These are phyloP conservation scores for Dysphania ambrosioides DNA, from an alignment of 148 eudicot genomes.

Conservation along the genomic window DNA sequence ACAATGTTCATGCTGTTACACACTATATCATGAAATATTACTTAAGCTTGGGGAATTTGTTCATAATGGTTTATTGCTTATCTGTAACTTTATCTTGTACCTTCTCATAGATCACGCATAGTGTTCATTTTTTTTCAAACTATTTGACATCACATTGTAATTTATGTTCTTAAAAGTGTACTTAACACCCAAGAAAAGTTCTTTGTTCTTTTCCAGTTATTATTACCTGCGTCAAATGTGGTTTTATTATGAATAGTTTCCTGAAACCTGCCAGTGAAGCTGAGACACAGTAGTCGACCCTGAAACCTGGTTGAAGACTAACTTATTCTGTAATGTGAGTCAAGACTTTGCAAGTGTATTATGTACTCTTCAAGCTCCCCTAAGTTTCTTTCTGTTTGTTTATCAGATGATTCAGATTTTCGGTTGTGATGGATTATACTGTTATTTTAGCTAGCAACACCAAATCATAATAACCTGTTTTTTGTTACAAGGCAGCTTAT, in stretches of 20 bases:
- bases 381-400: neutral
- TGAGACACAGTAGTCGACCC: neutral
- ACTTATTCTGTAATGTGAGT: neutral
- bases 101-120: neutral
- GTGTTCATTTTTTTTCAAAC: too few relatives aligned
- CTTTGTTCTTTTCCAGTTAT: too few relatives aligned
- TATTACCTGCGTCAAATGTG: neutral
- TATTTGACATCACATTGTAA: neutral
- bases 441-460: neutral
- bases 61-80: neutral
- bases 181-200: too few relatives aligned
- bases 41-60: neutral
- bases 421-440: neutral
- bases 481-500: neutral
- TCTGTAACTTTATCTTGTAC: neutral
- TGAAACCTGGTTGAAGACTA: neutral
- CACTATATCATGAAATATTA: neutral
- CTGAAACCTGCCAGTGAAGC: neutral
- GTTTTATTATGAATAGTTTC: neutral
- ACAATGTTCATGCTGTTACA: neutral
- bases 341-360: too few relatives aligned
- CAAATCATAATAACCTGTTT: too few relatives aligned
- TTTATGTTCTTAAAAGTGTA: neutral
- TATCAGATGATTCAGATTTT: neutral
- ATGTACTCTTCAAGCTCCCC: too few relatives aligned